These are phyloP conservation scores for Erodium trifolium DNA, from an alignment of 441 rosid species.

Conservation along the genomic window DNA sequence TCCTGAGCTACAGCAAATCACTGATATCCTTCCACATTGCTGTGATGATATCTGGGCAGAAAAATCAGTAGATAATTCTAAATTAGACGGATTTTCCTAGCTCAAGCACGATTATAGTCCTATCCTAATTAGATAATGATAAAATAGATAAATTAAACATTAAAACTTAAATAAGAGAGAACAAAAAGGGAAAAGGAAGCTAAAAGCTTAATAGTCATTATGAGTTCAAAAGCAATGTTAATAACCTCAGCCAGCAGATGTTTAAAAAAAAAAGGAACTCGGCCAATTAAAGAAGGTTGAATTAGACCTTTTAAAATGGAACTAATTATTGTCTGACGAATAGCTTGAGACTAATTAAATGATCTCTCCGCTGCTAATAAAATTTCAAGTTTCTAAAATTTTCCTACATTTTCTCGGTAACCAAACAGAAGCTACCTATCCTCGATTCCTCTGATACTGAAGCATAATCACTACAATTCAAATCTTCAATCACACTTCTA, in stretches of 20 bases:
- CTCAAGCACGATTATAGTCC: slow-evolving; percentile 10
- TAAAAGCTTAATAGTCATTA: not conserved
- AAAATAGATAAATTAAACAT: not conserved
- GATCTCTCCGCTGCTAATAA: not conserved
- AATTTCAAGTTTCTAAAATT: not conserved
- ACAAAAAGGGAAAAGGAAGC: not conserved
- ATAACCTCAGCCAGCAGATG: not conserved
- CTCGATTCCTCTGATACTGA: not conserved
- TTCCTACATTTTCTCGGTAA: slow-evolving; percentile 16
- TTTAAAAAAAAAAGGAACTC: not conserved
- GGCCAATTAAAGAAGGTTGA: not conserved
- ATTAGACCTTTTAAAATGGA: not conserved
- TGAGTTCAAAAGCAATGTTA: not conserved
- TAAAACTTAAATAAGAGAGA: not conserved
- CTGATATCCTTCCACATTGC: slow-evolving; percentile 16
- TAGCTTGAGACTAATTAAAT: not conserved
- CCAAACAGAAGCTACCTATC: slow-evolving; percentile 16
- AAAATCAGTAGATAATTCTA: slow-evolving; percentile 13
- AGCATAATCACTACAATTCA: not conserved
- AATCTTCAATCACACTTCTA: too few relatives aligned
- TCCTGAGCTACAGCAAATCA: slow-evolving; percentile 14
- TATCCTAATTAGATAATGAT: not conserved
- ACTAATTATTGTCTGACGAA: not conserved
- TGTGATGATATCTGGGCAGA: not conserved
- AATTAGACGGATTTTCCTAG: not conserved